Percentiles rank a stretch among this genome's conserved stretches.
Conservation (phyloP, 495 filamentous ascomycete species). For the Aspergillus hancockii region DNA sequence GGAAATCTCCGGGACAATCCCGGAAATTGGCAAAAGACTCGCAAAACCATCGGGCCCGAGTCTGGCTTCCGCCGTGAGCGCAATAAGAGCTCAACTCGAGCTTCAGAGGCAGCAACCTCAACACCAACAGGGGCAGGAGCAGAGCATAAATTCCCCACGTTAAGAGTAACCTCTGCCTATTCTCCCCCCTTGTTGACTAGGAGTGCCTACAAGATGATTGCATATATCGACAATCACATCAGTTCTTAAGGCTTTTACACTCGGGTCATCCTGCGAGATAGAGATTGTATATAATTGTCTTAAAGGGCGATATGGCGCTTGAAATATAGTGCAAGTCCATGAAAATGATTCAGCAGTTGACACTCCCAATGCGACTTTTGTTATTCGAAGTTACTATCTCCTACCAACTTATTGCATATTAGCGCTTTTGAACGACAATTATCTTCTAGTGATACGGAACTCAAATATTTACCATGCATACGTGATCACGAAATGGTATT, state of each 20-base stretch:
- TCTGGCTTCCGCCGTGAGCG: slow-evolving; percentile 19
- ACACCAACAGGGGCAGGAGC: neutral
- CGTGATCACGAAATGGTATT: too few species aligned
- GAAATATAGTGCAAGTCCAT: too few species aligned
- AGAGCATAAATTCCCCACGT: neutral
- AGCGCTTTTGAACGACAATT: too few species aligned
- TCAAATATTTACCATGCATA: too few species aligned
- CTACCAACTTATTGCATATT: too few species aligned
- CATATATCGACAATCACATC: slow-evolving; percentile 25
- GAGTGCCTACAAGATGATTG: slow-evolving; percentile 24
- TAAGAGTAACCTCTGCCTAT: neutral
- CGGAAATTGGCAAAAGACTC: slow-evolving; percentile 21
- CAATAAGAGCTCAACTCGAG: slow-evolving; percentile 24
- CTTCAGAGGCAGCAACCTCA: slow-evolving; percentile 11
- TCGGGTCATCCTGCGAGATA: slow-evolving; percentile 18
- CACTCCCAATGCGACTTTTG: too few species aligned
- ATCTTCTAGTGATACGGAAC: too few species aligned
- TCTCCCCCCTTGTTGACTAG: slow-evolving; percentile 5
- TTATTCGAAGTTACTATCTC: too few species aligned
- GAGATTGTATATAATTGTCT: neutral
- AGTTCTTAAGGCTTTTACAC: slow-evolving; percentile 15
- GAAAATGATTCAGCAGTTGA: too few species aligned
- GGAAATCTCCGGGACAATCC: slow-evolving; percentile 16
- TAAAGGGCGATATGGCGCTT: too few species aligned
- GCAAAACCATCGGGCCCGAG: slow-evolving; percentile 13